Conservation (phyloP, 23 red algal genomes). For the Gracilaria gracilis region DNA sequence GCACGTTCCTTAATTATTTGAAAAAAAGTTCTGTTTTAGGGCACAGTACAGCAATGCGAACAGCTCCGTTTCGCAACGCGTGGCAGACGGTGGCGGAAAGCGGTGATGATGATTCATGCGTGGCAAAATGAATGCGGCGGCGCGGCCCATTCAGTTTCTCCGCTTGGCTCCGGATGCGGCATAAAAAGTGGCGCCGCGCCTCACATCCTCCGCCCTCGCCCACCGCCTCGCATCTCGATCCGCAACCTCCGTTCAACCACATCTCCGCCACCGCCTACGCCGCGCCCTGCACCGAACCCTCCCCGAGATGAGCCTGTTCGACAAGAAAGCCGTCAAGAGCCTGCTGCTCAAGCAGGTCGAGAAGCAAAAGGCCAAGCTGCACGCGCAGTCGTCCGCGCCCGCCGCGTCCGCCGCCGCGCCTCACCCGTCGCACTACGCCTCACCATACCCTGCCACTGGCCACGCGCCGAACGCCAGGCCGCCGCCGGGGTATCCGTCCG, state of each 20-base stretch:
- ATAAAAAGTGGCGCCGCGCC: no score
- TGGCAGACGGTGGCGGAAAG: neutral
- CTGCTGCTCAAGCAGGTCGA: slow-evolving; percentile 15
- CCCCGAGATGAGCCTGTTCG: neutral
- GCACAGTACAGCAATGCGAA: no score
- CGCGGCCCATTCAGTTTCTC: no score
- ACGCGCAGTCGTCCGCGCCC: neutral
- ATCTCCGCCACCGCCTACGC: neutral
- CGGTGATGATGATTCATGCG: no score
- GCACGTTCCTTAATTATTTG: no score
- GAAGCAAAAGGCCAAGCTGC: slow-evolving; percentile 16
- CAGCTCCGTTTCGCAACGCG: neutral
- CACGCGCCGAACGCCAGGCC: neutral
- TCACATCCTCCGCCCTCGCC: no score
- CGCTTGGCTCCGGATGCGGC: no score
- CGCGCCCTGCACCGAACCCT: neutral
- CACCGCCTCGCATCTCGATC: neutral
- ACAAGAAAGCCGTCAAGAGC: slow-evolving; percentile 5
- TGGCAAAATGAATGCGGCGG: no score
- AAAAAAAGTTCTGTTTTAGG: no score
- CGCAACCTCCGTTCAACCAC: no score
- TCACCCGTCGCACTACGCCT: neutral
- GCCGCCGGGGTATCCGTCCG: neutral
- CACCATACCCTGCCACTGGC: neutral
- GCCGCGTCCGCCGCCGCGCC: neutral